Evolutionary conservation across 2,329 filamentous ascomycete species (phyloP).

Genomic region (Stylonectria norvegica): DNA sequence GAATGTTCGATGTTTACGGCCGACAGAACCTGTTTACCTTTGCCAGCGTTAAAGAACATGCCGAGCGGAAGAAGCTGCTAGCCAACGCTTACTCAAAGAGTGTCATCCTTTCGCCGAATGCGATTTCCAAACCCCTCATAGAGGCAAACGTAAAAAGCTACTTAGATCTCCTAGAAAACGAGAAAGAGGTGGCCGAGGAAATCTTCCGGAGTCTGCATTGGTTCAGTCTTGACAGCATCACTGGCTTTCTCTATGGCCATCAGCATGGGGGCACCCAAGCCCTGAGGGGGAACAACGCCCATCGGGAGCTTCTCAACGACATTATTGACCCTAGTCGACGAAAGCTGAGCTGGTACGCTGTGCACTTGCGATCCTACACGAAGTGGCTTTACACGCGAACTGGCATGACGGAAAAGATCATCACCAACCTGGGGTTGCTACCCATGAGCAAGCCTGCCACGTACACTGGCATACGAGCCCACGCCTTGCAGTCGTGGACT

Average conservation of each 20-base stretch:
- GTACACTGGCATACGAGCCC: slow-evolving; percentile 46
- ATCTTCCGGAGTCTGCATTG: slow-evolving; percentile 50
- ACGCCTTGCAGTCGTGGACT: slow-evolving; percentile 8
- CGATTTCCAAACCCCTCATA: slow-evolving; percentile 10
- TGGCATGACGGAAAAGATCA: slow-evolving; percentile 33
- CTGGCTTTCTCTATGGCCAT: slow-evolving; percentile 48
- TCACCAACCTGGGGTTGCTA: slow-evolving; percentile 35
- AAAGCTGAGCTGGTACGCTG: slow-evolving; percentile 46
- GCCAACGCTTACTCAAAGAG: slow-evolving; percentile 53
- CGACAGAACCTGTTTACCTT: slow-evolving; percentile 53
- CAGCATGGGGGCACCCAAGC: slow-evolving; percentile 42
- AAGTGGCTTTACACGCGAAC: slow-evolving; percentile 46
- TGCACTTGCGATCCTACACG: slow-evolving; percentile 44
- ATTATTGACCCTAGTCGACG: slow-evolving; percentile 46
- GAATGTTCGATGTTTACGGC: slow-evolving; percentile 54
- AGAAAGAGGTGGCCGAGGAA: slow-evolving; percentile 35
- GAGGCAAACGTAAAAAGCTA: slow-evolving; percentile 31
- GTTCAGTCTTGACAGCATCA: slow-evolving; percentile 52
- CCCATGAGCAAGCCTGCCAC: slow-evolving; percentile 50
- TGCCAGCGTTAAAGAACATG: slow-evolving; percentile 39
- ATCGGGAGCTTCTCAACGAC: slow-evolving; percentile 43
- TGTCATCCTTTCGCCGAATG: slow-evolving; percentile 28
- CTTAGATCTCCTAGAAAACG: slow-evolving; percentile 37
- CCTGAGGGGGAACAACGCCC: slow-evolving; percentile 33
- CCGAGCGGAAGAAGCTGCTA: slow-evolving; percentile 49